Evolutionary conservation across 192 early-diverging fungal genomes (phyloP), one percentile per base, ranked within the genome.

Genomic region (Umbelopsis sp.): DNA sequence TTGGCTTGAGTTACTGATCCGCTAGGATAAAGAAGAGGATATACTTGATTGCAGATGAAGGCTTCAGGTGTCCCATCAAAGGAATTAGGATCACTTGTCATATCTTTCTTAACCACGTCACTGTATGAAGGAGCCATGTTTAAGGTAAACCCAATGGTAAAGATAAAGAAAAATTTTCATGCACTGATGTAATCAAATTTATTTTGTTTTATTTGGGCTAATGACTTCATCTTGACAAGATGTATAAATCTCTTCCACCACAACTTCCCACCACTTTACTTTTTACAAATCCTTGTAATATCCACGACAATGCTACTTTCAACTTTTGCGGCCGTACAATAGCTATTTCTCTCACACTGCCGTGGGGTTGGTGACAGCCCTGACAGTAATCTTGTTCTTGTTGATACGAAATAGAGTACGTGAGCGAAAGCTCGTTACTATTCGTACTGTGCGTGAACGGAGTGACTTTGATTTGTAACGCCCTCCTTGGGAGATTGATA

Each of bases 181-280:
- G 56, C 56, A 16, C 8, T 16, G 16, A n/a, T 1, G 1, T 17
- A n/a, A 47, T 44, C 45, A 16, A 20, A 17, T 11, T 41, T 41
- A 49, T n/a, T 16, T 49, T 49, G 10, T 17, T 49, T 20, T 62
- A 32, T 5, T n/a, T 32, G 14, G 31, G 17, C 4, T 32, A 12
- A 62, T 62, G 56, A 62, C 56, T 62, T 62, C 56, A 62, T 62
- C 20, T 49, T n/a, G 56, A 29, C 56, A 62, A 34, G 17, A 34
- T 34, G 31, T 62, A 5, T 16, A 62, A 62, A 26, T 62, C 56
- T 29, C 16, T 31, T 12, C 9, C 56, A 5, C 56, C 16, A 32
- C 56, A 62, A 16, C 17, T 22, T 32, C 34, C n/a, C 29, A 29
- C 9, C 34, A 29, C 24, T 34, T 26, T 62, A 34, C 29, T 29